Evolutionary conservation across 2,329 filamentous ascomycete genomes (phyloP), one percentile per base, ranked within the genome.

Genomic region (Hypoxylon sp.): DNA sequence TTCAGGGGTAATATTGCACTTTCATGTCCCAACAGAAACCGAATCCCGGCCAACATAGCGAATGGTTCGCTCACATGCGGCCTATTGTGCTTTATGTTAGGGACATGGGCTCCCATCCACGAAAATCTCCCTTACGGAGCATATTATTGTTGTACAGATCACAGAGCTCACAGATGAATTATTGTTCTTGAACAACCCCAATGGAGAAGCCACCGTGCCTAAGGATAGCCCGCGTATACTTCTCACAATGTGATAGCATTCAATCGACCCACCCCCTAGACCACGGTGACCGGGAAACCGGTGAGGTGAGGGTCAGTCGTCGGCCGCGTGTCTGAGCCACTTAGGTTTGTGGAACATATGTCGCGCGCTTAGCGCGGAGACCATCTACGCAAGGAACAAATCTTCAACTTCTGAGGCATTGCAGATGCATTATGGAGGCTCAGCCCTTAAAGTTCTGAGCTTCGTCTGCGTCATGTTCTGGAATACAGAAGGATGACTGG

Each of bases 1-100:
- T 45, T 55, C 68, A 68, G 65, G 65, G 68, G 68, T 68, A 70
- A 60, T 59, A 11, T 43, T 60, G 56, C 60, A 63, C 41, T 50
- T 66, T 64, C 45, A 21, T 21, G 51, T 66, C 48, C 65, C 65
- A 68, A 67, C 67, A 53, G 52, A 60, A 28, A 56, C 49, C 19
- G 25, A 36, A 63, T 21, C 43, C 36, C 56, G 48, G 30, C 49
- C 34, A 38, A 17, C 25, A 53, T 53, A 21, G 11, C 45, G 32
- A 53, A 43, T 55, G 41, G 46, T 34, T 49, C 52, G 34, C 36
- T 52, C 57, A 51, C 56, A 69, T 67, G 60, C 36, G 30, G 46
- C 13, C 32, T 30, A 36, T 48, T 36, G 17, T 10, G 19, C 52
- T 46, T 58, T 48, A 49, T 11, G 52, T 41, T 14, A 17, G 17